Evolutionary conservation across 805 yeast genomes (phyloP).

Genomic region (Schwanniomyces polymorphus): DNA sequence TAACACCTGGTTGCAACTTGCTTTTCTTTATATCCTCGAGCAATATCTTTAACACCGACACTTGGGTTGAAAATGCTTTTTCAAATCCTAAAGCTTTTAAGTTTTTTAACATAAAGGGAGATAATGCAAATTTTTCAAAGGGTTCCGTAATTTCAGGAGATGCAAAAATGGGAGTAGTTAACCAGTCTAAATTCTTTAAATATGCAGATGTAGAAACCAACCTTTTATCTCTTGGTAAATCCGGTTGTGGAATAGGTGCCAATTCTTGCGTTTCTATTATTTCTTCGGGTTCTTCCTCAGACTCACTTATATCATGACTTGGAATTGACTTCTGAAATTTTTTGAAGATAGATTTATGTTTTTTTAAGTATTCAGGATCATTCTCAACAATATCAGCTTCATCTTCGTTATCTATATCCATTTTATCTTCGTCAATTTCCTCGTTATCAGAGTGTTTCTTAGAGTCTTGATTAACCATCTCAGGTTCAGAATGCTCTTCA

Average conservation of each 20-base stretch:
- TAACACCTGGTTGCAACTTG: conserved; percentile 48
- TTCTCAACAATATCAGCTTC: conserved; percentile 6
- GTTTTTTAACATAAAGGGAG: conserved; percentile 45
- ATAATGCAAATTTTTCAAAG: conserved; percentile 50
- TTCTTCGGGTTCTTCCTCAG: conserved; percentile 16
- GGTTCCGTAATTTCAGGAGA: conserved; percentile 46
- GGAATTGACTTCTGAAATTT: conserved; percentile 45
- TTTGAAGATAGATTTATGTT: conserved; percentile 51
- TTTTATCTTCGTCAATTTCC: conserved; percentile 5
- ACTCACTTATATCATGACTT: conserved; percentile 5
- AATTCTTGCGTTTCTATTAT: conserved; percentile 32
- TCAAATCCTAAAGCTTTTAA: conserved; percentile 46
- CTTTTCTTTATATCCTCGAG: conserved; percentile 44
- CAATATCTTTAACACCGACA: conserved; percentile 58
- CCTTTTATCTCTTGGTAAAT: conserved; percentile 52
- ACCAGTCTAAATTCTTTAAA: conserved; percentile 56
- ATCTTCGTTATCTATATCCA: conserved; percentile 11
- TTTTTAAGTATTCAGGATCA: conserved; percentile 20
- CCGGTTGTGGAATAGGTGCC: conserved; percentile 86
- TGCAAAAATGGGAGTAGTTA: conserved; percentile 61
- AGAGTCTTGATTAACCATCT: conserved; percentile 12
- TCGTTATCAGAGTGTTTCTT: conserved; percentile 11
- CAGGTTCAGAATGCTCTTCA: neutral
- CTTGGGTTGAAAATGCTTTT: conserved; percentile 76
- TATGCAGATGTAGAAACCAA: conserved; percentile 27